Evolutionary conservation across 73 alveolate genomes (phyloP).

Genomic region (Halteria grandinella): DNA sequence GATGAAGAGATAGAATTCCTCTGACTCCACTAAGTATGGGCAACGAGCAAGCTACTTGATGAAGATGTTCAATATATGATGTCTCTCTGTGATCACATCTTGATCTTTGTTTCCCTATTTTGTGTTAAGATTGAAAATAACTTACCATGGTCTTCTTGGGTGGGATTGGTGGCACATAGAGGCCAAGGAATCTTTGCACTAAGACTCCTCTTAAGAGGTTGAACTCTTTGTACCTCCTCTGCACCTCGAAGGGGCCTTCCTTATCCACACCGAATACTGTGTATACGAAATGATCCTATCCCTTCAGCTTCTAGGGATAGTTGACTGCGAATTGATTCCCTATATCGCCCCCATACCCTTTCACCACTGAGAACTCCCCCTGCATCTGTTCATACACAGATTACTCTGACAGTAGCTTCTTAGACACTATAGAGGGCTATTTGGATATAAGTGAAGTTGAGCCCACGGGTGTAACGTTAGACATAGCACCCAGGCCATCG

Average conservation of each 20-base stretch:
- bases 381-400: constrained; percentile 25
- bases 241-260: constrained; percentile 41
- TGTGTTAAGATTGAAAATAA: too few relatives aligned
- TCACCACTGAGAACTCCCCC: constrained; percentile 28
- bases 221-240: constrained; percentile 72
- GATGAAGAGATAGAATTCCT: constrained; percentile 52
- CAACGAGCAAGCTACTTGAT: constrained; percentile 21
- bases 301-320: constrained; percentile 24
- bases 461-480: too few relatives aligned
- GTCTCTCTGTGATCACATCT: constrained; percentile 49
- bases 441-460: too few relatives aligned
- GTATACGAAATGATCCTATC: constrained; percentile 6
- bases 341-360: constrained; percentile 13
- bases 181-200: constrained; percentile 67
- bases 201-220: constrained; percentile 48
- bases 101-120: too few relatives aligned
- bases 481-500: too few relatives aligned
- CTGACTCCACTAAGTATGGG: constrained; percentile 43
- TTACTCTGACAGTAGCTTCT: constrained; percentile 2
- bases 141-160: constrained; percentile 44
- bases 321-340: neutral
- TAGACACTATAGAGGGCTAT: too few relatives aligned
- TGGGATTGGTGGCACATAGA: constrained; percentile 78
- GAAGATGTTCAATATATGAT: constrained; percentile 31
- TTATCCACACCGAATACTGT: neutral